Evolutionary conservation across 176 grass and related monocot species (phyloP).

Genomic region (Canna indica): DNA sequence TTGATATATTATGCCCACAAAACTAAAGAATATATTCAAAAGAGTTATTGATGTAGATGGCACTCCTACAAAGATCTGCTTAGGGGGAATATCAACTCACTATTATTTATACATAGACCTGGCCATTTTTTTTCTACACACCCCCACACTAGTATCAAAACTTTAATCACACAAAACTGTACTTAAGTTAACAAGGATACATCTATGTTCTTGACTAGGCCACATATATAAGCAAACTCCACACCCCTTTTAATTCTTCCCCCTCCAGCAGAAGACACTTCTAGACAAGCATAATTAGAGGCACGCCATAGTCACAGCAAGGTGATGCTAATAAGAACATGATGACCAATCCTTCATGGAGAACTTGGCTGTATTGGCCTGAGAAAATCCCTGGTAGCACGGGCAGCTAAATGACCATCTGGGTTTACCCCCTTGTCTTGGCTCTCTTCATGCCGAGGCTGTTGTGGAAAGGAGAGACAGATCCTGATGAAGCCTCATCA

Average conservation of each 20-base stretch:
- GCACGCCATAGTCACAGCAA: not conserved
- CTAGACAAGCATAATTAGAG: not conserved
- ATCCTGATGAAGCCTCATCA: conserved; percentile 27
- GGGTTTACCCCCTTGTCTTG: conserved; percentile 25
- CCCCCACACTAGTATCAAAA: conserved; percentile 16
- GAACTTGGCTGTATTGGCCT: not conserved
- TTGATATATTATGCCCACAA: no score
- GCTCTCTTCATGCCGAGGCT: conserved; percentile 39
- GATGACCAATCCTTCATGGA: not conserved
- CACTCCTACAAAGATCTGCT: conserved; percentile 1
- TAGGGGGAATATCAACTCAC: not conserved
- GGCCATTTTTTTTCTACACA: not conserved
- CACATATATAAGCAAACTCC: not conserved
- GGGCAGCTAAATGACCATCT: not conserved
- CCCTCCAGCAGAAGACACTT: not conserved
- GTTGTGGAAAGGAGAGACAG: conserved; percentile 29
- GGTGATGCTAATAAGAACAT: not conserved
- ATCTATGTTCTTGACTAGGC: not conserved
- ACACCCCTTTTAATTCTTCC: not conserved
- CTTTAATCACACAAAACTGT: conserved; percentile 12
- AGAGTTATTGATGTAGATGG: no score
- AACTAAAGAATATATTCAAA: no score
- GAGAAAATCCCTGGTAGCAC: not conserved
- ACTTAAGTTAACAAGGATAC: not conserved
- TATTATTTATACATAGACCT: not conserved